Percentiles rank a stretch among this genome's conserved stretches.
phyloP scores from a whole-genome alignment of 2,329 filamentous ascomycete species.

The Cercospora sp. region DNA sequence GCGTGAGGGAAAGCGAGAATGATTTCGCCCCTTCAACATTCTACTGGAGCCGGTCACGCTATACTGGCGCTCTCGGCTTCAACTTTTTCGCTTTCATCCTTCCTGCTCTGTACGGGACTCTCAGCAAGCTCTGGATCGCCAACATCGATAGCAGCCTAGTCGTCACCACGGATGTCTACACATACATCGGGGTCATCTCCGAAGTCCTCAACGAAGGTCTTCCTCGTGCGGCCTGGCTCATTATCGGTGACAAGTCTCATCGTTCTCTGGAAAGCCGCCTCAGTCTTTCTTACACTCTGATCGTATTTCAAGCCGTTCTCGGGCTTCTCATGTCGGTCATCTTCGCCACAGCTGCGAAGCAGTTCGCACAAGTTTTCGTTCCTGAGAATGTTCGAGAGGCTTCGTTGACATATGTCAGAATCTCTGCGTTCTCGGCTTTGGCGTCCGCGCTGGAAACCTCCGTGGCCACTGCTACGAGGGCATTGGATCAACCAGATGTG shows the following conservation, averaged over 20 bases:
- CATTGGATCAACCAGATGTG: slow-evolving; percentile 69
- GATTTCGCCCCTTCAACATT: background rate
- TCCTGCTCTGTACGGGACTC: slow-evolving; percentile 66
- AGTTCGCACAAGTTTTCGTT: slow-evolving; percentile 63
- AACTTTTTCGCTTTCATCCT: slow-evolving; percentile 65
- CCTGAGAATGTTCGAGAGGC: slow-evolving; percentile 58
- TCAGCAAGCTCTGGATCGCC: slow-evolving; percentile 71
- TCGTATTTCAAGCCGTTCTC: slow-evolving; percentile 55
- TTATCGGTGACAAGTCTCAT: slow-evolving; percentile 65
- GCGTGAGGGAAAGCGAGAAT: background rate
- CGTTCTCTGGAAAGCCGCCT: slow-evolving; percentile 56
- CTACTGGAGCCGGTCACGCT: slow-evolving; percentile 39
- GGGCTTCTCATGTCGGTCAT: slow-evolving; percentile 62
- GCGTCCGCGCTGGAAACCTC: slow-evolving; percentile 64
- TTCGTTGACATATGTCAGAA: slow-evolving; percentile 65
- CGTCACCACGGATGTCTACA: slow-evolving; percentile 66
- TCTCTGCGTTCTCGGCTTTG: slow-evolving; percentile 63
- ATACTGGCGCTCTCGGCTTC: slow-evolving; percentile 61
- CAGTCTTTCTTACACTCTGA: slow-evolving; percentile 61
- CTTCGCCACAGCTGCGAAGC: slow-evolving; percentile 56
- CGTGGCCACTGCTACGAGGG: slow-evolving; percentile 61
- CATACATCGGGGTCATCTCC: slow-evolving; percentile 66
- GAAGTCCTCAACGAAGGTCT: slow-evolving; percentile 74
- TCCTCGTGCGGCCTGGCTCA: slow-evolving; percentile 65
- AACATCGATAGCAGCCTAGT: slow-evolving; percentile 64